phyloP scores from a whole-genome alignment of 345 rosid species.

The Cochlearia excelsa region DNA sequence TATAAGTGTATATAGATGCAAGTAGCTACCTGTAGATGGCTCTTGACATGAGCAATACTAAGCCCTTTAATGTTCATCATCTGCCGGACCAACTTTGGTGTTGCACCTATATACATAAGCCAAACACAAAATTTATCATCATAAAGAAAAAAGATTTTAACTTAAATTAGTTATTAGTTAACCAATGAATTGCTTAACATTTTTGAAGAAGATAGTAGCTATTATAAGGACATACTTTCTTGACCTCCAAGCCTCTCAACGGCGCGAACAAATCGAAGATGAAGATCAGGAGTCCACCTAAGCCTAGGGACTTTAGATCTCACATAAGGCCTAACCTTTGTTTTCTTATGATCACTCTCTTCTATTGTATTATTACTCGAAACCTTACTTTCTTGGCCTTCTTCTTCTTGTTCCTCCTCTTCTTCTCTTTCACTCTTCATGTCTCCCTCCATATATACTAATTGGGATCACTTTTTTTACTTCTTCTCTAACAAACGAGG shows the following conservation, averaged over 20 bases:
- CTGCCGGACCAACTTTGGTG: slow-evolving; percentile 82
- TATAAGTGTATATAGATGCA: background rate
- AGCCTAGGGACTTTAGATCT: slow-evolving; percentile 78
- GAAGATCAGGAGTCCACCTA: slow-evolving; percentile 90
- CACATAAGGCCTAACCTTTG: slow-evolving; percentile 61
- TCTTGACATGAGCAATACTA: slow-evolving; percentile 86
- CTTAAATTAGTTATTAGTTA: too few relatives aligned
- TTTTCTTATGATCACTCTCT: slow-evolving; percentile 56
- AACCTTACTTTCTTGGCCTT: slow-evolving; percentile 40
- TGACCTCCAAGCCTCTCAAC: slow-evolving; percentile 85
- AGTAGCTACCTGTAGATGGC: slow-evolving; percentile 71
- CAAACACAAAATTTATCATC: background rate
- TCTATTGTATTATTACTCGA: slow-evolving; percentile 90
- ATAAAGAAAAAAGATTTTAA: background rate
- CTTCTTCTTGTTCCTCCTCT: slow-evolving; percentile 21
- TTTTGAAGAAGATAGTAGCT: background rate
- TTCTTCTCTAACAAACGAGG: background rate
- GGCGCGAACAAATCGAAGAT: slow-evolving; percentile 69
- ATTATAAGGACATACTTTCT: slow-evolving; percentile 53
- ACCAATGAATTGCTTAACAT: too few relatives aligned
- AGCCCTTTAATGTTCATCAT: slow-evolving; percentile 85
- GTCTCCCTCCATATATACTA: slow-evolving; percentile 9
- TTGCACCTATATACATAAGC: slow-evolving; percentile 50
- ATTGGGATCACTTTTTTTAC: slow-evolving; percentile 5
- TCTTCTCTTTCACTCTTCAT: slow-evolving; percentile 15